Evolutionary conservation across 495 filamentous ascomycete species (phyloP), one percentile per base, ranked within the genome.

Genomic region (Penicillium alfredii): DNA sequence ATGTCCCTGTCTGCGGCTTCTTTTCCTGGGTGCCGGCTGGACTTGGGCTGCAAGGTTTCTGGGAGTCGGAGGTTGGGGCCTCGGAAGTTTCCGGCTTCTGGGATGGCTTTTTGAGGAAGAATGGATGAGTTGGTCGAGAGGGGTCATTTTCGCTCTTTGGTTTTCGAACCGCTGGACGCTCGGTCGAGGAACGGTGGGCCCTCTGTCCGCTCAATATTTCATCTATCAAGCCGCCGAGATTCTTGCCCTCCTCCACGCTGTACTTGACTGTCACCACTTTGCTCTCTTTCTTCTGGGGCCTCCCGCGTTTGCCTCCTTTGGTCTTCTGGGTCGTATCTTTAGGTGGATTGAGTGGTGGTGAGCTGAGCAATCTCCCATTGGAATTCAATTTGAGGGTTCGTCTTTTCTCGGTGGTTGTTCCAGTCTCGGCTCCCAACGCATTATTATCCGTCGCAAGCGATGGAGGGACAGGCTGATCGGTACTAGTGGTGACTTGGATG

Each of bases 91-190:
- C 44, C 2, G 33, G 1, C 16, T 55, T 60, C 8, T 33, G 41
- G 2, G 49, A 6, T 3, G 49, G 6, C n/a, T 62, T 67, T 25
- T 69, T 69, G 32, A 70, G 34, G 51, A 95, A 95, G 51, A 95
- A 94, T 0, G 88, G 88, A 62, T 94, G 88, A 0, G 83, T 82
- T 2, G 74, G 41, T 50, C 85, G 93, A 14, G 60, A 35, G 19
- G 74, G 59, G 19, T 56, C 60, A 9, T 36, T 40, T 16, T 61
- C 49, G n/a, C 22, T 38, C 23, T 36, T 41, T 6, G 49, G 18
- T 23, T 35, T 14, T 5, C 45, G 28, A 9, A 44, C 16, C 17
- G 38, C 10, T 14, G 36, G 27, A 12, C 16, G 26, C 10, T 27
- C 14, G 15, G 33, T 17, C 15, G 30, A 17, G 10, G 30, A 9